A percentile compares a stretch with the other conserved stretches of the same genome.
Conservation (phyloP, 331 rosid species). For the Prunus yedoensis region DNA sequence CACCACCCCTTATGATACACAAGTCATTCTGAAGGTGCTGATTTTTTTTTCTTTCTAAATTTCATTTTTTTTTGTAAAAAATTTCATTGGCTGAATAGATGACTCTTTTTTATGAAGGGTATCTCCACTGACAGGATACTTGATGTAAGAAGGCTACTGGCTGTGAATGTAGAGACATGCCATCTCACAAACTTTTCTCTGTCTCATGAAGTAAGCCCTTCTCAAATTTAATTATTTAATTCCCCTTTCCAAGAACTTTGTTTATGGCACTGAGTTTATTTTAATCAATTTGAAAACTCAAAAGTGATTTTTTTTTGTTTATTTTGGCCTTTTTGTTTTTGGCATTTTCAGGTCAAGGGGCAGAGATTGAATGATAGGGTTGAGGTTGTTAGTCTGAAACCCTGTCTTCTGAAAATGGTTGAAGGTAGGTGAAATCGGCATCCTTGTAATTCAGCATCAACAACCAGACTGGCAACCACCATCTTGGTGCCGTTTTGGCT, state of each 20-base stretch:
- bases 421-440: conserved; percentile 72
- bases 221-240: not conserved
- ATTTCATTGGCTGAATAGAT: not conserved
- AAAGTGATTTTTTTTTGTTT: not conserved
- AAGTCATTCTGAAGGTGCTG: conserved; percentile 68
- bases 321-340: not conserved
- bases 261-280: not conserved
- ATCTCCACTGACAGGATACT: conserved; percentile 90
- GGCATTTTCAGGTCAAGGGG: conserved; percentile 61
- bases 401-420: conserved; percentile 77
- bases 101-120: conserved; percentile 42
- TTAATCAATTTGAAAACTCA: not conserved
- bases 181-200: conserved; percentile 84
- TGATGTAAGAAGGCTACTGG: conserved; percentile 77
- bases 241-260: not conserved
- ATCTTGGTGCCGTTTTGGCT: not conserved
- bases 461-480: not conserved
- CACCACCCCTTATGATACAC: conserved; percentile 61
- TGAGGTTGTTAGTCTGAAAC: conserved; percentile 72
- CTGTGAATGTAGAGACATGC: conserved; percentile 84
- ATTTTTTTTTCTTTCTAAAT: not conserved
- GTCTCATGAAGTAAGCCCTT: conserved; percentile 63
- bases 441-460: not conserved
- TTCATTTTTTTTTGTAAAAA: not conserved
- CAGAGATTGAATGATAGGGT: conserved; percentile 61